phyloP scores from a whole-genome alignment of 495 filamentous ascomycete genomes.

The Penicillium cosmopolitanum region DNA sequence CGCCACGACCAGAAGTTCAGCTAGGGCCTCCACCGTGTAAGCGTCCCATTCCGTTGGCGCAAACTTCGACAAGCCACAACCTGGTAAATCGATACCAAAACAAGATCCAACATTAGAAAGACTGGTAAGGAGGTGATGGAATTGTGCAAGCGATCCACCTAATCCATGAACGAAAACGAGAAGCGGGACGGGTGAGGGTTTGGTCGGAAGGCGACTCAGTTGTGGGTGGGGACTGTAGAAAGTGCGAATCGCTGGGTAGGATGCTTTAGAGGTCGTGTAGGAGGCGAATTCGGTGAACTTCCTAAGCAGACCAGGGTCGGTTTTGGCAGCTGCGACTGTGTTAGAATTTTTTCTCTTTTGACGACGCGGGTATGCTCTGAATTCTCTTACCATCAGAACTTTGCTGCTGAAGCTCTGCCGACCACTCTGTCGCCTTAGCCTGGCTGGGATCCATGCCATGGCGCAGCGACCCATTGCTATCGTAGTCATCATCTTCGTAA shows the following conservation, averaged over 20 bases:
- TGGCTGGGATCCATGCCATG: slow-evolving; percentile 30
- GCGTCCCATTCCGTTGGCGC: slow-evolving; percentile 72
- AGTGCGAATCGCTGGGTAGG: slow-evolving; percentile 77
- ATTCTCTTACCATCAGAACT: slow-evolving; percentile 37
- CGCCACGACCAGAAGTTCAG: slow-evolving; percentile 69
- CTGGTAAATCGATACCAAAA: slow-evolving; percentile 86
- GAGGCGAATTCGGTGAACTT: slow-evolving; percentile 73
- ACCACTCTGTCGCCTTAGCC: slow-evolving; percentile 21
- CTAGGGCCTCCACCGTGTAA: slow-evolving; percentile 76
- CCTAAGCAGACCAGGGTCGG: slow-evolving; percentile 76
- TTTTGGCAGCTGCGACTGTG: slow-evolving; percentile 38
- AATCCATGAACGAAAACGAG: slow-evolving; percentile 92
- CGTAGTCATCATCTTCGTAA: slow-evolving; percentile 50
- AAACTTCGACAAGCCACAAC: slow-evolving; percentile 80
- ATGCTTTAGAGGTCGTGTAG: slow-evolving; percentile 69
- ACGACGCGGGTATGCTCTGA: background rate
- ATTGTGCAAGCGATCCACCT: slow-evolving; percentile 87
- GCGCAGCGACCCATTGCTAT: slow-evolving; percentile 44
- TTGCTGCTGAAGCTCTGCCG: slow-evolving; percentile 31
- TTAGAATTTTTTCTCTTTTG: slow-evolving; percentile 3
- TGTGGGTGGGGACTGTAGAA: slow-evolving; percentile 85
- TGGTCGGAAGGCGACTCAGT: slow-evolving; percentile 71
- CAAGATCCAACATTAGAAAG: slow-evolving; percentile 85
- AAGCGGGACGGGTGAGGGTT: slow-evolving; percentile 75
- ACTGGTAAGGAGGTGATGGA: slow-evolving; percentile 78